These are phyloP conservation scores for Xylaria sp. DNA, from an alignment of 2,329 filamentous ascomycete genomes.

Conservation along the genomic window DNA sequence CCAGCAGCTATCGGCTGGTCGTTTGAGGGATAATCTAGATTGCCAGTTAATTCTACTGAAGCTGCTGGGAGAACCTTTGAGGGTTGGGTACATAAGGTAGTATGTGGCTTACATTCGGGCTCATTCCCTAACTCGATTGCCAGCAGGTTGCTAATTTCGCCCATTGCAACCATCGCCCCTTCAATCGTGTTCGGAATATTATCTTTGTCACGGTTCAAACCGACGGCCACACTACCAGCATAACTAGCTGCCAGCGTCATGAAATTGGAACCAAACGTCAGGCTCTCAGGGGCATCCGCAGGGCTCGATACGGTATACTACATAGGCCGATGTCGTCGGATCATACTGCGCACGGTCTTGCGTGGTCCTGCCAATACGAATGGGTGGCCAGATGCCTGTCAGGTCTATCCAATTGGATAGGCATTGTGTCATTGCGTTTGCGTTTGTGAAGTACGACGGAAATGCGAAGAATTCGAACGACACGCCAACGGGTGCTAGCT, in stretches of 20 bases:
- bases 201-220: conserved; percentile 49
- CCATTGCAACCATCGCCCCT: conserved; percentile 42
- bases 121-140: conserved; percentile 55
- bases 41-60: conserved; percentile 5
- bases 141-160: conserved; percentile 43
- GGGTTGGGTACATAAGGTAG: neutral
- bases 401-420: conserved; percentile 46
- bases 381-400: conserved; percentile 47
- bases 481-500: conserved; percentile 40
- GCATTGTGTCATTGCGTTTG: conserved; percentile 46
- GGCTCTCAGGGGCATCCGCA: conserved; percentile 42
- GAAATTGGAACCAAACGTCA: conserved; percentile 50
- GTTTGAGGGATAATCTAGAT: conserved; percentile 33
- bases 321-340: conserved; percentile 39
- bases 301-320: conserved; percentile 42
- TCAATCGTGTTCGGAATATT: conserved; percentile 49
- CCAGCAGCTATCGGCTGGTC: conserved; percentile 37
- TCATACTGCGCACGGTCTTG: conserved; percentile 52
- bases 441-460: conserved; percentile 48
- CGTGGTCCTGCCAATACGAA: conserved; percentile 55
- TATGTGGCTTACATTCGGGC: conserved; percentile 39
- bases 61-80: neutral
- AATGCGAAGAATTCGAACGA: conserved; percentile 55
- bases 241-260: conserved; percentile 46
- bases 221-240: conserved; percentile 45